Percentiles rank a stretch among this genome's conserved stretches.
Evolutionary conservation across 768 basidiomycete genomes (phyloP).

Genomic region (Mrakia frigida): DNA sequence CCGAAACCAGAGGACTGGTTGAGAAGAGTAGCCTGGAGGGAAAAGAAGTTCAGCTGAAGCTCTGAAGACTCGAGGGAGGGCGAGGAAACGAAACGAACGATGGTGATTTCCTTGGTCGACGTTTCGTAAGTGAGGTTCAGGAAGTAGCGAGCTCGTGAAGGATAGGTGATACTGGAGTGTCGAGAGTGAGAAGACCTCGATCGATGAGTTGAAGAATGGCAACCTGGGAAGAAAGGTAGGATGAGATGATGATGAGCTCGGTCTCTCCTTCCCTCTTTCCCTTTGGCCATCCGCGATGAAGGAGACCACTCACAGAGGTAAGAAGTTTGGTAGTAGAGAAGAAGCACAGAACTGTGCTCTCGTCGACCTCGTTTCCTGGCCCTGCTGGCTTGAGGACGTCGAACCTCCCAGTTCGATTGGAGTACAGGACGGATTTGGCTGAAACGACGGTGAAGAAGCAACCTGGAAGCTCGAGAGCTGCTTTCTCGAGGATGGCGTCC

Average conservation of each 20-base stretch:
- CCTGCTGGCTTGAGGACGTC: constrained; percentile 33
- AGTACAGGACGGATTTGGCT: constrained; percentile 34
- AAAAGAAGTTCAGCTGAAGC: too few relatives aligned
- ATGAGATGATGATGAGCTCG: background rate
- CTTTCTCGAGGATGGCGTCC: constrained; percentile 5
- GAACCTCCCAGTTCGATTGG: constrained; percentile 31
- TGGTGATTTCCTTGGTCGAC: constrained; percentile 32
- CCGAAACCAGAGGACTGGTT: constrained; percentile 41
- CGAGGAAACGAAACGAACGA: constrained; percentile 28
- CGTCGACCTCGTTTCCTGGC: constrained; percentile 10
- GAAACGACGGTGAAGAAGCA: constrained; percentile 34
- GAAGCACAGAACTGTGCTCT: constrained; percentile 37
- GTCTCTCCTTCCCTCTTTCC: background rate
- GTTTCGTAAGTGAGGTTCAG: constrained; percentile 10
- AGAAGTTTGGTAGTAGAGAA: constrained; percentile 39
- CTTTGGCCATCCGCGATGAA: too few relatives aligned
- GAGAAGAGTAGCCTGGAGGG: background rate
- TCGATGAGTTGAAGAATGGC: constrained; percentile 38
- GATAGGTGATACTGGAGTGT: constrained; percentile 33
- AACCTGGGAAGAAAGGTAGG: background rate
- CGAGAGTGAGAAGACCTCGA: constrained; percentile 35
- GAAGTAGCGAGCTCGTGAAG: constrained; percentile 34
- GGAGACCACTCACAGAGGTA: constrained; percentile 34
- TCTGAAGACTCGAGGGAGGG: background rate
- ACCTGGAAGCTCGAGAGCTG: constrained; percentile 29